These are phyloP conservation scores for Camillea tinctor DNA, from an alignment of 2,329 filamentous ascomycete genomes.

Conservation along the genomic window DNA sequence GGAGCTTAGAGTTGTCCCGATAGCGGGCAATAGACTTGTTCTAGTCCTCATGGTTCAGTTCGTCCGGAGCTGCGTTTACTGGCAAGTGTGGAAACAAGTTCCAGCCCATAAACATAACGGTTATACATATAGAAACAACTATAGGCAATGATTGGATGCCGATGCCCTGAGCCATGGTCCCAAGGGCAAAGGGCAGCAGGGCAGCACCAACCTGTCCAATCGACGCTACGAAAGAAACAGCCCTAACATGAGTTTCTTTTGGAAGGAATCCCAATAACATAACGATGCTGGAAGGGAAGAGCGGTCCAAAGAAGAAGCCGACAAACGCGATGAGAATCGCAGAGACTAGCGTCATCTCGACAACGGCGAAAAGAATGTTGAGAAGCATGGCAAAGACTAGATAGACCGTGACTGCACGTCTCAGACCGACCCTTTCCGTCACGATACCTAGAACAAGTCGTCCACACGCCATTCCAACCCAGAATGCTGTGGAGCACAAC, in stretches of 20 bases:
- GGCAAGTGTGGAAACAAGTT: too few species aligned
- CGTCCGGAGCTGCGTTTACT: too few species aligned
- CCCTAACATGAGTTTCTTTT: slow-evolving; percentile 39
- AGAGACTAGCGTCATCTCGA: slow-evolving; percentile 23
- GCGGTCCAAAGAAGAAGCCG: slow-evolving; percentile 40
- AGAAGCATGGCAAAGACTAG: slow-evolving; percentile 20
- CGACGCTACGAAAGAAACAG: slow-evolving; percentile 43
- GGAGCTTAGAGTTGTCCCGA: too few species aligned
- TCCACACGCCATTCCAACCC: slow-evolving; percentile 43
- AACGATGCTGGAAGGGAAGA: slow-evolving; percentile 42
- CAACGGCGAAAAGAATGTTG: slow-evolving; percentile 18
- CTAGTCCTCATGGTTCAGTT: too few species aligned
- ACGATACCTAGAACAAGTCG: slow-evolving; percentile 33
- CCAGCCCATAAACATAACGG: too few species aligned
- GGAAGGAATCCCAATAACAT: slow-evolving; percentile 38
- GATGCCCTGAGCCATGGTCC: slow-evolving; percentile 36
- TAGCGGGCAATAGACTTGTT: too few species aligned
- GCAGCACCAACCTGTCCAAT: slow-evolving; percentile 45
- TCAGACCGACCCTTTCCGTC: slow-evolving; percentile 32
- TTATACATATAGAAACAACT: slow-evolving; percentile 17
- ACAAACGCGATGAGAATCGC: slow-evolving; percentile 32
- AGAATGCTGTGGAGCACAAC: slow-evolving; percentile 43
- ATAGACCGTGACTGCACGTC: slow-evolving; percentile 27
- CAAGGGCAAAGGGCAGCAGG: slow-evolving; percentile 42
- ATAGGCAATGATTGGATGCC: slow-evolving; percentile 38